Conservation (phyloP, 1,284 basidiomycete species). For the Papiliotrema laurentii region DNA sequence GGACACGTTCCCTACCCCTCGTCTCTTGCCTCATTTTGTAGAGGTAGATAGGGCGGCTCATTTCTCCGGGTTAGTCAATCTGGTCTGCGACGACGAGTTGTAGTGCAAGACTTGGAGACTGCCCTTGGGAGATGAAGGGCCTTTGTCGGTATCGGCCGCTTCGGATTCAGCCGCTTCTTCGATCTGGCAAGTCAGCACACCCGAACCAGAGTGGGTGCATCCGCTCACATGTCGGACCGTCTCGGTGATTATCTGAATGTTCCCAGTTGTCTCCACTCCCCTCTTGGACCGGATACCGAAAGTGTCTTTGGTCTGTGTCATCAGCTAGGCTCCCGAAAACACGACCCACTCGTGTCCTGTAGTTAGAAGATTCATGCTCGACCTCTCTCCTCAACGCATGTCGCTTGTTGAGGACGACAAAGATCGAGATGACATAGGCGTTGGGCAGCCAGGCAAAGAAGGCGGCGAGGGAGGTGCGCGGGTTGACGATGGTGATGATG, state of each 20-base stretch:
- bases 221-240: constrained; percentile 2
- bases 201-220: too few relatives aligned
- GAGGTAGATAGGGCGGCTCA: too few relatives aligned
- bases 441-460: constrained; percentile 5
- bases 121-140: too few relatives aligned
- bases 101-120: too few relatives aligned
- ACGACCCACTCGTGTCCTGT: not conserved
- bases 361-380: not conserved
- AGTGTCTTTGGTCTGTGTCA: not conserved
- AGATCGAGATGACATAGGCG: not conserved
- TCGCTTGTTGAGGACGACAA: constrained; percentile 5
- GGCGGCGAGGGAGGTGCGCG: not conserved
- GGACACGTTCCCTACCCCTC: too few relatives aligned
- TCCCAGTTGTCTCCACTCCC: not conserved
- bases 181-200: too few relatives aligned
- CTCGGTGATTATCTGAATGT: constrained; percentile 7
- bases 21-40: too few relatives aligned
- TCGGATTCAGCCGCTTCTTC: too few relatives aligned
- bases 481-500: not conserved
- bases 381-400: not conserved
- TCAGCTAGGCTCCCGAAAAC: not conserved
- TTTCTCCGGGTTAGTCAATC: too few relatives aligned
- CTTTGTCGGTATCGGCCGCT: too few relatives aligned
- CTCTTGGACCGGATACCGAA: constrained; percentile 1
- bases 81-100: too few relatives aligned